phyloP scores from a whole-genome alignment of 2,329 filamentous ascomycete genomes.

The Monosporascus ibericus region DNA sequence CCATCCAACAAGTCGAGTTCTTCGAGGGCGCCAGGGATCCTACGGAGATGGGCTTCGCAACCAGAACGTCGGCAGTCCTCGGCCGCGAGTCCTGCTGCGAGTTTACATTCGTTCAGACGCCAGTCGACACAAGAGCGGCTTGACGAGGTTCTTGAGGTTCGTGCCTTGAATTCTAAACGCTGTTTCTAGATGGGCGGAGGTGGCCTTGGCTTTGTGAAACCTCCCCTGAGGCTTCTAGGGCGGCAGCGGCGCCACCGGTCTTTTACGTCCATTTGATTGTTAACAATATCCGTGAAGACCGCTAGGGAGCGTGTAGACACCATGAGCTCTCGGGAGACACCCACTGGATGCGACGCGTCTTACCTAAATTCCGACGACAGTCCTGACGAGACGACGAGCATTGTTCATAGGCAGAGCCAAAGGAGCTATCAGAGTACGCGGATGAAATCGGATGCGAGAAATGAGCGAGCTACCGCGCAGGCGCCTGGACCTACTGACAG shows the following conservation, averaged over 20 bases:
- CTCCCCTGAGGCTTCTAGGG: too few species aligned
- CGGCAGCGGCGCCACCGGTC: too few species aligned
- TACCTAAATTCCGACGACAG: slow-evolving; percentile 10
- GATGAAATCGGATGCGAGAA: slow-evolving; percentile 16
- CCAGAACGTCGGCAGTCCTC: not conserved
- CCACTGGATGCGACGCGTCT: slow-evolving; percentile 12
- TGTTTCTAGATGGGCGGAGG: too few species aligned
- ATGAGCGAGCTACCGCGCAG: slow-evolving; percentile 9
- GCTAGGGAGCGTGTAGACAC: slow-evolving; percentile 37
- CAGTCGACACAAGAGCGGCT: slow-evolving; percentile 35
- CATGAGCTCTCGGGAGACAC: slow-evolving; percentile 24
- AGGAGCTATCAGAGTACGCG: slow-evolving; percentile 36
- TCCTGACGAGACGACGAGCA: slow-evolving; percentile 37
- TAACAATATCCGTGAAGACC: slow-evolving; percentile 21
- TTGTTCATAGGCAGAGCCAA: slow-evolving; percentile 28
- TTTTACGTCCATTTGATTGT: too few species aligned
- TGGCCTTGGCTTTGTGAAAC: too few species aligned
- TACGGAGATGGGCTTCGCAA: not conserved
- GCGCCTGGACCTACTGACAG: slow-evolving; percentile 13
- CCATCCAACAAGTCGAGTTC: not conserved
- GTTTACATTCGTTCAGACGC: slow-evolving; percentile 5
- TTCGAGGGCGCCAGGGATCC: not conserved
- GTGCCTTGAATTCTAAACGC: slow-evolving; percentile 11
- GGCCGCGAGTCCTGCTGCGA: not conserved
- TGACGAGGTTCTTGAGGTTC: slow-evolving; percentile 41